Evolutionary conservation across 2,329 filamentous ascomycete species (phyloP), one percentile per base, ranked within the genome.

Genomic region (Fusarium compactum): DNA sequence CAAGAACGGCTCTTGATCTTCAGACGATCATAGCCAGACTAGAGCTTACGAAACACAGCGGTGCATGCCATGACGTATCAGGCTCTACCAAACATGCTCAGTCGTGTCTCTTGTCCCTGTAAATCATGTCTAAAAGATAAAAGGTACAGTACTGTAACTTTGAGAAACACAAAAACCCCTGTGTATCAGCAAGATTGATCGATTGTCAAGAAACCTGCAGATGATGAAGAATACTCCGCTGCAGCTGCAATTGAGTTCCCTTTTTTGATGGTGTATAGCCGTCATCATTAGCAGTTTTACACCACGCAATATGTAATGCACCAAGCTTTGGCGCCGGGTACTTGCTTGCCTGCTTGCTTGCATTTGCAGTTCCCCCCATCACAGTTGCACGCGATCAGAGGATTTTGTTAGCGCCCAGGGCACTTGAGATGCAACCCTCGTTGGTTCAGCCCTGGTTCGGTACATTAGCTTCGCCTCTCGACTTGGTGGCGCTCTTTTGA

Each of bases 11-110:
- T 53, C 43, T 61, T 45, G 45, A 51, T 40, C 53, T 56, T 58
- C 62, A 61, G 65, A 55, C 54, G 70, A 73, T 74, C 73, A 64
- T 70, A 34, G 40, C 70, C 56, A 46, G 47, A 55, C 59, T 65
- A 53, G 64, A 61, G 29, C 62, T 70, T 51, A 65, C 73, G 65
- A 75, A 73, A 73, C 67, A 66, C 54, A 67, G 66, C 59, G 62
- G 58, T 59, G 58, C 53, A 63, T 73, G 41, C 50, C 62, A 71
- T 74, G 73, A 75, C 73, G 61, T 68, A 70, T 68, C 67, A 67
- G 60, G 24, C 51, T 34, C 45, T 43, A 57, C 34, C 46, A 50
- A 57, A 65, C 48, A 30, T 51, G 44, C 53, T 53, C 52, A 50
- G 44, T 50, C 51, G 29, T 45, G 11, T 45, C 48, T 69, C 46